Base-by-base conservation (phyloP, 1,139 yeast genomes). In the Taiozyma onychis region DNA sequence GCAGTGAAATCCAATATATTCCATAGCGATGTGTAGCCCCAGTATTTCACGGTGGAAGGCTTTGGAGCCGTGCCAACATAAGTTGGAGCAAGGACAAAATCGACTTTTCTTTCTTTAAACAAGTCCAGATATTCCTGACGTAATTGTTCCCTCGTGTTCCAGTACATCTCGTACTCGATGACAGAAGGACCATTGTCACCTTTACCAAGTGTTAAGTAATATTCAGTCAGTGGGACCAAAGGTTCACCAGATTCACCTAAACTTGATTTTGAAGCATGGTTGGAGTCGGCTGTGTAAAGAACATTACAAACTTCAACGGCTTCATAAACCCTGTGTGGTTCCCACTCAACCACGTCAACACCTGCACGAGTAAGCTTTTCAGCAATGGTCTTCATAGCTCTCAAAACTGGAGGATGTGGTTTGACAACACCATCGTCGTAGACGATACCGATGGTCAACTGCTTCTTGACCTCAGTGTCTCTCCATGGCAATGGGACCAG, bases 21-120 rank as follows among this genome's bases (percentile, higher is more conserved):
- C 74, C 81, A 85, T 57, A 85, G 75, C 0, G 88, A 67, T 13
- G 90, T 84, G 69, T 85, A 85, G 4, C 88, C 84, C 93, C 95
- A 85, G 67, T 84, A 83, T 63, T 77, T 78, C 13, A 85, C 77
- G 48, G 78, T 76, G 45, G 79, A 83, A 18, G 83, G 80, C 47
- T 75, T 77, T 22, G 91, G 89, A 6, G 95, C 90, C 48, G 83
- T 86, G 53, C 86, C 86, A 52, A 78, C 79, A 63, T 83, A 83
- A 6, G 82, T 75, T 45, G 95, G 95, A 48, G 84, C 74, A 46
- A 88, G 68, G 51, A 87, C 74, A 60, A 83, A 80, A 61, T 87
- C 95, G 46, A 86, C 77, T 44, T 79, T 77, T 57, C 82, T 74
- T 18, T 75, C 66, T 52, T 77, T 71, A 62, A 83, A 71, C 61